A percentile compares a stretch with the other conserved stretches of the same genome.
phyloP scores from a whole-genome alignment of 2,329 filamentous ascomycete species.

The Camptophora hylomeconis region DNA sequence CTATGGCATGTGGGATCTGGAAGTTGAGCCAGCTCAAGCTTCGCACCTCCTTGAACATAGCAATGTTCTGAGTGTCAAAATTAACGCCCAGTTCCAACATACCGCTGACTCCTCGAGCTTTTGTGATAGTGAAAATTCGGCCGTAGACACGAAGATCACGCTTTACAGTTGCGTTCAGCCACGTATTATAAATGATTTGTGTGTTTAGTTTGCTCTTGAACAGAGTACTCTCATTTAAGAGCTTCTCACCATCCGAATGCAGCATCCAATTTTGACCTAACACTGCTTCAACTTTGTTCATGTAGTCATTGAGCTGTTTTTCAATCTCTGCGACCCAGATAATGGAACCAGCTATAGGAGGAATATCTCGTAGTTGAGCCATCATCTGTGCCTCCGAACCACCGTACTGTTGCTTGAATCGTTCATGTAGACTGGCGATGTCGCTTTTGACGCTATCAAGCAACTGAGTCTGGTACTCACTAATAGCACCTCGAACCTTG shows the following conservation, averaged over 20 bases:
- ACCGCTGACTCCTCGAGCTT: conserved; percentile 82
- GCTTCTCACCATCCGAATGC: conserved; percentile 86
- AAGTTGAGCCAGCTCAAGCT: conserved; percentile 94
- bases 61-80: conserved; percentile 94
- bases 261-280: conserved; percentile 88
- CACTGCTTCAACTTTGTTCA: conserved; percentile 98
- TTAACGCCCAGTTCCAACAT: conserved; percentile 82
- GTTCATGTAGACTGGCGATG: conserved; percentile 83
- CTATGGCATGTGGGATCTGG: conserved; percentile 84
- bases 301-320: conserved; percentile 85
- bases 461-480: conserved; percentile 93
- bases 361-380: conserved; percentile 90
- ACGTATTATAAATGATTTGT: conserved; percentile 84
- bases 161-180: conserved; percentile 79
- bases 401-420: conserved; percentile 97
- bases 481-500: conserved; percentile 97
- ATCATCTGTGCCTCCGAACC: conserved; percentile 96
- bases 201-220: conserved; percentile 97
- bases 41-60: conserved; percentile 94
- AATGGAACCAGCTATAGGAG: conserved; percentile 90
- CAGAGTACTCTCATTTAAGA: conserved; percentile 78
- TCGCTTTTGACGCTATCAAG: conserved; percentile 97
- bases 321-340: conserved; percentile 98
- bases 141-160: conserved; percentile 86
- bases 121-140: conserved; percentile 77